Percentiles rank a stretch among this genome's conserved stretches.
These are phyloP conservation scores for Hibiscus syriacus DNA, from an alignment of 345 rosid species.

Conservation along the genomic window DNA sequence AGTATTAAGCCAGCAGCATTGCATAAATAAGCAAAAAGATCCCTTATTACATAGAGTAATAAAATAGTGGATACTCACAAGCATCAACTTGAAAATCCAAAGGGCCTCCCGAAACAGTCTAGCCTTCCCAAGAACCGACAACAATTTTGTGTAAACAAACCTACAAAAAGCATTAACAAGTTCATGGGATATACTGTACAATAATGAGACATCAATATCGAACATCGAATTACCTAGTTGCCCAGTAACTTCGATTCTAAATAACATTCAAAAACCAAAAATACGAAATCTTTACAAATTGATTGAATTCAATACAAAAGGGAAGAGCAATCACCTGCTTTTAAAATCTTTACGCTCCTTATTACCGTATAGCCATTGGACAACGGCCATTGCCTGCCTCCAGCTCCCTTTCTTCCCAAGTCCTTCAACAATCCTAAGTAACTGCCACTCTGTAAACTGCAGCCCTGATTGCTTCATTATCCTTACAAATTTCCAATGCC, in stretches of 20 bases:
- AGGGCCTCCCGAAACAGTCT: constrained; percentile 72
- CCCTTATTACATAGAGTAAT: not conserved
- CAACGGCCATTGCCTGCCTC: constrained; percentile 75
- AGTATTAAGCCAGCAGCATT: constrained; percentile 27
- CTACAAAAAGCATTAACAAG: constrained; percentile 31
- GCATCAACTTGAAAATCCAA: constrained; percentile 62
- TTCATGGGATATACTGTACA: not conserved
- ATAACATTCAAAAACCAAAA: too few species aligned
- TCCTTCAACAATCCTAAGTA: constrained; percentile 69
- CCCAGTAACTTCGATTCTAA: too few species aligned
- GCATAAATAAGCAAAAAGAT: not conserved
- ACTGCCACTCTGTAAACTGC: constrained; percentile 70
- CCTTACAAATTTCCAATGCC: constrained; percentile 85
- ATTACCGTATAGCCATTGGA: constrained; percentile 66
- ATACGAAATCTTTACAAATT: too few species aligned
- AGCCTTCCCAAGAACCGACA: constrained; percentile 70
- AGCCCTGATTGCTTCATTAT: constrained; percentile 87
- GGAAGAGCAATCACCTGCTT: too few species aligned
- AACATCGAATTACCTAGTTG: too few species aligned
- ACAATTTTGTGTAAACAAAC: constrained; percentile 90
- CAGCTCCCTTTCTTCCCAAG: constrained; percentile 63
- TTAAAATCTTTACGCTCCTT: constrained; percentile 38
- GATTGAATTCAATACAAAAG: too few species aligned
- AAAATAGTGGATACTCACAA: constrained; percentile 38
- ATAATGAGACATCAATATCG: too few species aligned